Evolutionary conservation across 2,329 filamentous ascomycete genomes (phyloP).

Genomic region (Penicillium sp.): DNA sequence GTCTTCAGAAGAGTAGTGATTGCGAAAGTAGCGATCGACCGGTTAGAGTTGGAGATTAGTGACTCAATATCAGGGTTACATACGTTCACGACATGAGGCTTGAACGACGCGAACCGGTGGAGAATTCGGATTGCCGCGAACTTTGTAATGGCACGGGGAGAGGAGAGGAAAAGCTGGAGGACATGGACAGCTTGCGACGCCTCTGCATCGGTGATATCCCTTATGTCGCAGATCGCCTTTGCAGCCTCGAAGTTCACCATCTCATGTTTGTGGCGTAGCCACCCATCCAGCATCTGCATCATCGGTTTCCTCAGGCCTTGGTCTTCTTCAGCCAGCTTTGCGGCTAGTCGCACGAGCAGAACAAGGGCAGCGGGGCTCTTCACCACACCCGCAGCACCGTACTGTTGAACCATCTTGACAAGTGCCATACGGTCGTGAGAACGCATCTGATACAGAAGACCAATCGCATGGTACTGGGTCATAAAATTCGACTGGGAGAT

Average conservation of each 20-base stretch:
- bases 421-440: conserved; percentile 96
- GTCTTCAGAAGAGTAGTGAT: conserved; percentile 98
- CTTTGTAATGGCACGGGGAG: conserved; percentile 92
- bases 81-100: conserved; percentile 85
- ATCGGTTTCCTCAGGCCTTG: conserved; percentile 87
- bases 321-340: conserved; percentile 94
- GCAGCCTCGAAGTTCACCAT: conserved; percentile 99
- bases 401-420: conserved; percentile 99
- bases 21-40: conserved; percentile 96
- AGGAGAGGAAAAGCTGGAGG: conserved; percentile 94
- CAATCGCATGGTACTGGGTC: conserved; percentile 98
- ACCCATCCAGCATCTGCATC: conserved; percentile 95
- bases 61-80: conserved; percentile 98
- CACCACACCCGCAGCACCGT: conserved; percentile 85
- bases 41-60: conserved; percentile 94
- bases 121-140: conserved; percentile 96
- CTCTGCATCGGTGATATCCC: conserved; percentile 89
- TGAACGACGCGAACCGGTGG: conserved; percentile 95
- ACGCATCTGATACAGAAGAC: conserved; percentile 96
- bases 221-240: conserved; percentile 95
- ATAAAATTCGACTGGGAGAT: conserved; percentile 87
- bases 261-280: conserved; percentile 97
- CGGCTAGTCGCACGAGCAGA: conserved; percentile 88
- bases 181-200: conserved; percentile 92
- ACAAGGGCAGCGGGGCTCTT: conserved; percentile 94